These are phyloP conservation scores for Kodamaea kakaduensis DNA, from an alignment of 805 yeast genomes.

Conservation along the genomic window DNA sequence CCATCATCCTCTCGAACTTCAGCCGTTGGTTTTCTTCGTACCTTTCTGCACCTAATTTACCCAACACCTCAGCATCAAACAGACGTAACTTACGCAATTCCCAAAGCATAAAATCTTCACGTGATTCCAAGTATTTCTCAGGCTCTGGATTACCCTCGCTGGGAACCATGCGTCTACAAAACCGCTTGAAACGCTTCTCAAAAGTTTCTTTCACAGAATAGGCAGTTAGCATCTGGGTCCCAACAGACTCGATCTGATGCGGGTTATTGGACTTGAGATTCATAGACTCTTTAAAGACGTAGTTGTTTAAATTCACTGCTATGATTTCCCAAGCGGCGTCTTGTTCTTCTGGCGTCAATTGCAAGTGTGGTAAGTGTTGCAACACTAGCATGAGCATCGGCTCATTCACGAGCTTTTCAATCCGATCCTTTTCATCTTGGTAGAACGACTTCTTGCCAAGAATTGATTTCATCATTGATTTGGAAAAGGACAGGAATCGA, in stretches of 20 bases:
- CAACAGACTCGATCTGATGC: slow-evolving; percentile 1
- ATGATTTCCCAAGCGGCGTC: slow-evolving; percentile 33
- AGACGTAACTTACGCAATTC: slow-evolving; percentile 20
- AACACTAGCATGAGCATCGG: slow-evolving; percentile 28
- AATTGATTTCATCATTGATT: slow-evolving; percentile 3
- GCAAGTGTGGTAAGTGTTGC: slow-evolving; percentile 30
- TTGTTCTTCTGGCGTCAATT: slow-evolving; percentile 18
- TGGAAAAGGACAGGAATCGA: too few species aligned
- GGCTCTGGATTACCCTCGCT: background rate
- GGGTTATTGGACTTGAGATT: slow-evolving; percentile 6
- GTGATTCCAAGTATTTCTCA: background rate
- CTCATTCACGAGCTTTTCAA: slow-evolving; percentile 20
- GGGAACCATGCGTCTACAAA: background rate
- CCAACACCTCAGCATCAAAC: slow-evolving; percentile 21
- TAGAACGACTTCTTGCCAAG: slow-evolving; percentile 22
- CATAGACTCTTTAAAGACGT: slow-evolving; percentile 16
- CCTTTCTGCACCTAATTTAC: slow-evolving; percentile 19
- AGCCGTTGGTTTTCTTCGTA: slow-evolving; percentile 15
- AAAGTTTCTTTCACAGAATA: slow-evolving; percentile 6
- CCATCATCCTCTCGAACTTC: slow-evolving; percentile 6
- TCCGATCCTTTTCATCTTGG: slow-evolving; percentile 21
- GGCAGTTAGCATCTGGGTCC: slow-evolving; percentile 6
- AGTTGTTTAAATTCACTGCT: slow-evolving; percentile 29
- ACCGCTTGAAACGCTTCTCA: background rate
- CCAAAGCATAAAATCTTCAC: slow-evolving; percentile 16